These are phyloP conservation scores for Miscanthus sacchariflorus DNA, from an alignment of 202 grass and related monocot genomes.

Conservation along the genomic window DNA sequence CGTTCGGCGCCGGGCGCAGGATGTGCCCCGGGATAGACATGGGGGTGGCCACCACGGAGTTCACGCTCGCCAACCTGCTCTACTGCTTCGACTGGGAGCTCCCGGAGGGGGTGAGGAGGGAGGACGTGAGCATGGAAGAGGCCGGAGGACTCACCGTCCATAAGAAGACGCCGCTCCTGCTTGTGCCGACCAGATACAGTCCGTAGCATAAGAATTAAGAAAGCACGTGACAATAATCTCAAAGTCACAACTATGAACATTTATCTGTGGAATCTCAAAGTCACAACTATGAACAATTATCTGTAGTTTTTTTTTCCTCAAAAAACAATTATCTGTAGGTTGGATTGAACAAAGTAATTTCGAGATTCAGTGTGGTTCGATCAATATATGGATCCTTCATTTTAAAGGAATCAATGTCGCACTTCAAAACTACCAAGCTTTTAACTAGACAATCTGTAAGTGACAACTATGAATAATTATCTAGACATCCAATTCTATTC, in stretches of 20 bases:
- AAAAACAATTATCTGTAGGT: neutral
- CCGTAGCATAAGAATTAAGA: neutral
- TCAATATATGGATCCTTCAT: too few relatives aligned
- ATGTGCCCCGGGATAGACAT: conserved; percentile 58
- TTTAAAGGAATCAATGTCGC: too few relatives aligned
- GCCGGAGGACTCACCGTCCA: conserved; percentile 46
- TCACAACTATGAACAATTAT: neutral
- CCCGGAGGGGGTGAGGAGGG: neutral
- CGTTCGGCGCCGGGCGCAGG: conserved; percentile 60
- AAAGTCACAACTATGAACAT: too few relatives aligned
- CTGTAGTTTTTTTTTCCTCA: too few relatives aligned
- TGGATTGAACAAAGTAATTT: neutral
- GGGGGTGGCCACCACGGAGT: conserved; percentile 32
- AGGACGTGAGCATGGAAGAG: conserved; percentile 59
- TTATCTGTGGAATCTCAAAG: too few relatives aligned
- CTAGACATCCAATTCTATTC: too few relatives aligned
- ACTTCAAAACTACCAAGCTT: too few relatives aligned
- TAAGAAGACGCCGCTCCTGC: conserved; percentile 42
- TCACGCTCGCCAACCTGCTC: conserved; percentile 35
- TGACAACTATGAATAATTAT: too few relatives aligned
- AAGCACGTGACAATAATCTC: neutral
- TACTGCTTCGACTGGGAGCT: conserved; percentile 62
- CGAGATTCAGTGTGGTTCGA: neutral
- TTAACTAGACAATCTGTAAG: too few relatives aligned
- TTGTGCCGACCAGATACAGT: conserved; percentile 41